phyloP scores from a whole-genome alignment of 805 yeast species.

The Starmerella kuoi region DNA sequence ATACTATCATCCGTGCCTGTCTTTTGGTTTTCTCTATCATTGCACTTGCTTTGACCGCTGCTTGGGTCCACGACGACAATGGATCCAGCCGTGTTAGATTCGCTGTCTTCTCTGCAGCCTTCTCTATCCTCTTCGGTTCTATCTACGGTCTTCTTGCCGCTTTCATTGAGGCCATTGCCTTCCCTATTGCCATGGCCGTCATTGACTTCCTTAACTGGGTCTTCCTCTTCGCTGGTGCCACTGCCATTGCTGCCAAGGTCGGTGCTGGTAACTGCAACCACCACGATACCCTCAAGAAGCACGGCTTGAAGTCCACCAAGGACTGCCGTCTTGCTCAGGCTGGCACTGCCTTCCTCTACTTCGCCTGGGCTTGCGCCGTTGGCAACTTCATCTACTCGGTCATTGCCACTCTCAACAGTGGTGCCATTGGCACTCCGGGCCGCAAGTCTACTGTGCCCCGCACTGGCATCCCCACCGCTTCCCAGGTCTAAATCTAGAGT shows the following conservation, averaged over 20 bases:
- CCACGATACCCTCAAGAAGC: conserved; percentile 47
- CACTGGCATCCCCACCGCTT: conserved; percentile 81
- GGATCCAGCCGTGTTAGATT: conserved; percentile 71
- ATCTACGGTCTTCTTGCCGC: conserved; percentile 68
- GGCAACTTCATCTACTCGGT: conserved; percentile 45
- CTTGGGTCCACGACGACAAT: conserved; percentile 52
- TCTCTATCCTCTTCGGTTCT: conserved; percentile 68
- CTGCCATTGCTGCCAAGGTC: conserved; percentile 85
- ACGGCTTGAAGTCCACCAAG: conserved; percentile 57
- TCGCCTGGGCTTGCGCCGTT: conserved; percentile 64
- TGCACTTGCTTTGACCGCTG: conserved; percentile 76
- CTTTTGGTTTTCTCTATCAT: conserved; percentile 69
- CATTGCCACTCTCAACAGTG: conserved; percentile 41
- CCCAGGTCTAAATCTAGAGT: conserved; percentile 56
- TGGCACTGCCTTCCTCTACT: conserved; percentile 68
- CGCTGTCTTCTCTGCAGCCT: conserved; percentile 75
- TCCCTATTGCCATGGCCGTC: conserved; percentile 65
- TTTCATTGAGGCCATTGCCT: conserved; percentile 66
- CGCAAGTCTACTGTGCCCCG: conserved; percentile 41
- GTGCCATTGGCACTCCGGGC: conserved; percentile 43
- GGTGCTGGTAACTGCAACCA: conserved; percentile 78
- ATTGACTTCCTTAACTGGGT: conserved; percentile 81
- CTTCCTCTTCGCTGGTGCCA: conserved; percentile 89
- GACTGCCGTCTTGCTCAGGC: conserved; percentile 97
- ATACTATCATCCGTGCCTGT: conserved; percentile 57